A percentile compares a stretch with the other conserved stretches of the same genome.
Evolutionary conservation across 495 filamentous ascomycete species (phyloP).

Genomic region (Mytilinidion resinicola): DNA sequence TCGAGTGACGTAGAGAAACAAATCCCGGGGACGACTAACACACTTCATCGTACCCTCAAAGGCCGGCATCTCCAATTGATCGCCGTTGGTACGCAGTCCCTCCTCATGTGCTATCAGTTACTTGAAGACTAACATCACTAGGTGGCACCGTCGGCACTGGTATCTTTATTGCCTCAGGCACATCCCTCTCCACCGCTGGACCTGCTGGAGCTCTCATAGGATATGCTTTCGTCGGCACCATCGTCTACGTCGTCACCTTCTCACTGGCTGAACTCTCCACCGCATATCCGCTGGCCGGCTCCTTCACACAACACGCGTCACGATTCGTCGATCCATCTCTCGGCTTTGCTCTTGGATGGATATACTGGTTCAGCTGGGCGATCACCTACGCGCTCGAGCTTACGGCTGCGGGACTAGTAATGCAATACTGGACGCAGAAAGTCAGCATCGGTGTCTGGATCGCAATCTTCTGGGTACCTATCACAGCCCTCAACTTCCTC

Average conservation of each 20-base stretch:
- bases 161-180: slow-evolving; percentile 36
- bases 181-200: slow-evolving; percentile 21
- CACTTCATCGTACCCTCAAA: slow-evolving; percentile 42
- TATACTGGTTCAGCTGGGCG: slow-evolving; percentile 27
- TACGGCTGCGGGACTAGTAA: slow-evolving; percentile 26
- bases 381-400: slow-evolving; percentile 30
- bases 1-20: slow-evolving; percentile 24
- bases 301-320: slow-evolving; percentile 38
- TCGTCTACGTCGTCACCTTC: slow-evolving; percentile 26
- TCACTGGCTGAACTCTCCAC: slow-evolving; percentile 27
- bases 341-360: slow-evolving; percentile 27
- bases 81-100: slow-evolving; percentile 52
- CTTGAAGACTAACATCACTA: slow-evolving; percentile 9
- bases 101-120: neutral
- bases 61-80: slow-evolving; percentile 70
- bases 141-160: slow-evolving; percentile 33
- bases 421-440: slow-evolving; percentile 25
- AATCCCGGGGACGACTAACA: neutral
- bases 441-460: slow-evolving; percentile 33
- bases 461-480: slow-evolving; percentile 26
- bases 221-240: slow-evolving; percentile 25
- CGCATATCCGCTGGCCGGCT: slow-evolving; percentile 29
- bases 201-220: slow-evolving; percentile 26
- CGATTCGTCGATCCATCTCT: slow-evolving; percentile 27
- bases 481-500: slow-evolving; percentile 25